phyloP scores from a whole-genome alignment of 495 filamentous ascomycete genomes.

The Penicillium parvum region DNA sequence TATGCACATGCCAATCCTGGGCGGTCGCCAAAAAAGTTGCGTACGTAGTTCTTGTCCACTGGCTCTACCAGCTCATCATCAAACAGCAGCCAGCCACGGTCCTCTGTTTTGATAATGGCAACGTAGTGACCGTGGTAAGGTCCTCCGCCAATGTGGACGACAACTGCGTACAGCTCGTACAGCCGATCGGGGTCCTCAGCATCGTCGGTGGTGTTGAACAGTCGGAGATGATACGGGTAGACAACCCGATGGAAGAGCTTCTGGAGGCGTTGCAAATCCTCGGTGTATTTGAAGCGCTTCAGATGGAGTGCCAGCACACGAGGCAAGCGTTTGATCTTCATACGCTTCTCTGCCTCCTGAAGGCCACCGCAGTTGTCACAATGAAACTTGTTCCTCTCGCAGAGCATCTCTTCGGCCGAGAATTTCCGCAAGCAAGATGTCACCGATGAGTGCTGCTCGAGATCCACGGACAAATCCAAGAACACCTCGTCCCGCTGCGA shows the following conservation, averaged over 20 bases:
- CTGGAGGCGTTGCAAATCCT: conserved; percentile 86
- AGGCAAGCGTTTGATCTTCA: conserved; percentile 96
- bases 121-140: conserved; percentile 98
- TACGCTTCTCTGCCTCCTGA: conserved; percentile 96
- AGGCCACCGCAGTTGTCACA: conserved; percentile 95
- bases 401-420: conserved; percentile 97
- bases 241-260: conserved; percentile 97
- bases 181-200: conserved; percentile 90
- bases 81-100: conserved; percentile 92
- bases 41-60: conserved; percentile 93
- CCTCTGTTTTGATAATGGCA: conserved; percentile 94
- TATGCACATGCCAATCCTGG: conserved; percentile 92
- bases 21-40: conserved; percentile 94
- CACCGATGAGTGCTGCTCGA: conserved; percentile 93
- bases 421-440: conserved; percentile 94
- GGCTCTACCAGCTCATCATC: conserved; percentile 99
- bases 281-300: conserved; percentile 97
- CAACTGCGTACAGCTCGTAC: conserved; percentile 95
- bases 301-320: conserved; percentile 88
- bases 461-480: conserved; percentile 89
- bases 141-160: conserved; percentile 98
- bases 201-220: conserved; percentile 98
- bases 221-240: conserved; percentile 90
- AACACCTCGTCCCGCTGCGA: conserved; percentile 96
- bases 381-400: conserved; percentile 97